Evolutionary conservation across 2,329 filamentous ascomycete species (phyloP), one percentile per base, ranked within the genome.

Genomic region (Colletotrichum scovillei): DNA sequence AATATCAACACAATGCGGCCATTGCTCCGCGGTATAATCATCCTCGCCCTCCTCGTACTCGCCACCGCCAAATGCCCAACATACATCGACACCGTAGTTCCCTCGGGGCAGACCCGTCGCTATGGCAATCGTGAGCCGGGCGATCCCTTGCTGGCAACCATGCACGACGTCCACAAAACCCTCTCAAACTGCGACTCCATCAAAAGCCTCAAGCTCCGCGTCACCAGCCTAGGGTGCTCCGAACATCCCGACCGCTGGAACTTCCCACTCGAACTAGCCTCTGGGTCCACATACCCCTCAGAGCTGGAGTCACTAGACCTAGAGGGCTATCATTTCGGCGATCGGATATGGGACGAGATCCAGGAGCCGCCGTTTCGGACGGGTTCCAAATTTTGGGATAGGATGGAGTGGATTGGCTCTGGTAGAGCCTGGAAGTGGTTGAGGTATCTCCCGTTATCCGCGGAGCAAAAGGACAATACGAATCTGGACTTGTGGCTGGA

Each of bases 401-500:
- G 14, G 11, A 1, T 16, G 30, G 24, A 60, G 16, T 73, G 70
- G 67, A 11, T 60, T 3, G 26, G 16, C 7, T 46, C 42, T 5
- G 71, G 71, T 3, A 49, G 52, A 9, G 66, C 32, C 8, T 28
- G 19, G 38, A 42, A 42, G 14, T 73, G 71, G 57, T 12, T 69
- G 28, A 62, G 42, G 22, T 55, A 49, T 24, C 8, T 72, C 1
- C 30, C 49, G n/a, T 38, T 67, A n/a, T 52, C 72, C 2, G 6
- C 6, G 6, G 62, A 24, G 19, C 35, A 53, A n/a, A 74, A 64
- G 28, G 32, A 35, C 14, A 42, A 46, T 46, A 72, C 63, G 5
- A 74, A 72, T 28, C 57, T 74, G 19, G 72, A 72, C 7, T 68
- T 74, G 9, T 67, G 63, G 68, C 58, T 74, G 16, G 38, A 67